Evolutionary conservation across 2,329 filamentous ascomycete species (phyloP).

Genomic region (Coniochaeta pulveracea): DNA sequence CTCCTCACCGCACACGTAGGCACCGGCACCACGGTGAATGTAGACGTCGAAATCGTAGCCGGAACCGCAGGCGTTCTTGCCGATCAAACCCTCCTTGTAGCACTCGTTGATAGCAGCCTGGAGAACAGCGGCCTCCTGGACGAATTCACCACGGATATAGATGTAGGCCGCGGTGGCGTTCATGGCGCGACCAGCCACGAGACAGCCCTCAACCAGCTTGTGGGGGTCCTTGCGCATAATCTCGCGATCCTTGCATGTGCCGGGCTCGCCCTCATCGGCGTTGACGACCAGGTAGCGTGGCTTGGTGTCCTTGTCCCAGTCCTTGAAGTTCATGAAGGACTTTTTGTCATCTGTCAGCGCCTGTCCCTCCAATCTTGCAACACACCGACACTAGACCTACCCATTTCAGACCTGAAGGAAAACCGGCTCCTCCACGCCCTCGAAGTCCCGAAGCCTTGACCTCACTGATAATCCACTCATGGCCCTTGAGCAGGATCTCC

Average conservation of each 20-base stretch:
- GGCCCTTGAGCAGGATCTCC: conserved; percentile 92
- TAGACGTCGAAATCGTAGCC: conserved; percentile 98
- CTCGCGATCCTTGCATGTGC: conserved; percentile 98
- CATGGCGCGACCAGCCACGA: conserved; percentile 94
- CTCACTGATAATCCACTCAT: conserved; percentile 98
- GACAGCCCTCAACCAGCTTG: conserved; percentile 95
- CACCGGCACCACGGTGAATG: conserved; percentile 91
- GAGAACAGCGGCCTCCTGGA: conserved; percentile 86
- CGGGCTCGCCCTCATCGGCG: conserved; percentile 95
- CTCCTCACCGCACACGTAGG: conserved; percentile 97
- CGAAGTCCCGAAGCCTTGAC: conserved; percentile 93
- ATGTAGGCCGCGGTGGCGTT: conserved; percentile 98
- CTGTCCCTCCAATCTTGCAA: conserved; percentile 1
- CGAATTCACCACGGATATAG: conserved; percentile 98
- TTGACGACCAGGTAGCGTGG: conserved; percentile 97
- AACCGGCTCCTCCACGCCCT: conserved; percentile 93
- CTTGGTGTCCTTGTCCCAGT: conserved; percentile 96
- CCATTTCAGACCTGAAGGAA: conserved; percentile 98
- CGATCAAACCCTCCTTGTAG: conserved; percentile 86
- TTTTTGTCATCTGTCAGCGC: conserved; percentile 21
- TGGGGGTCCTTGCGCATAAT: conserved; percentile 99
- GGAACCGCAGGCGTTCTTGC: conserved; percentile 94
- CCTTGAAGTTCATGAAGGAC: conserved; percentile 99
- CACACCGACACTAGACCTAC: conserved; percentile 36
- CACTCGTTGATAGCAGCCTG: conserved; percentile 96